A percentile compares a stretch with the other conserved stretches of the same genome.
Evolutionary conservation across 1,139 yeast species (phyloP).

Genomic region (Yamadazyma membranifaciens): DNA sequence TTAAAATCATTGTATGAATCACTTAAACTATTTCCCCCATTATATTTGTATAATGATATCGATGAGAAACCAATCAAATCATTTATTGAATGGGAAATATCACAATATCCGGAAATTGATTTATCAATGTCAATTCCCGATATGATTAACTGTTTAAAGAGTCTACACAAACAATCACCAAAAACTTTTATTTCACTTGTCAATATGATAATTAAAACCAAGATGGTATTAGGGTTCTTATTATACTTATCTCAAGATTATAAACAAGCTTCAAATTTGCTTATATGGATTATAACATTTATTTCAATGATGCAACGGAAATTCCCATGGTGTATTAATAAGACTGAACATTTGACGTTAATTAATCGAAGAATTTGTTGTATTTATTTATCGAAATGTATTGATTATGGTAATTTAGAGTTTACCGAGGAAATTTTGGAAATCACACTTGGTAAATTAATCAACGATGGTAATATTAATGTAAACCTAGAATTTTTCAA

Average conservation of each 20-base stretch:
- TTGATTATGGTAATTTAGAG: constrained; percentile 14
- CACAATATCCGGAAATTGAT: constrained; percentile 14
- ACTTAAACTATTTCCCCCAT: constrained; percentile 21
- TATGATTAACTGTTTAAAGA: constrained; percentile 14
- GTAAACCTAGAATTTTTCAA: constrained; percentile 16
- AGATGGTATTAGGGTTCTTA: constrained; percentile 14
- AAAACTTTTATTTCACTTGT: constrained; percentile 7
- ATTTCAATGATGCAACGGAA: constrained; percentile 10
- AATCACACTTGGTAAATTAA: constrained; percentile 9
- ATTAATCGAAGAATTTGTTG: constrained; percentile 14
- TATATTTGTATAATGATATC: constrained; percentile 17
- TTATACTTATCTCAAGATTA: constrained; percentile 11
- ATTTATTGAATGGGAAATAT: constrained; percentile 14
- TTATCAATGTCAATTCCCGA: constrained; percentile 13
- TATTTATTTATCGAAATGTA: constrained; percentile 16
- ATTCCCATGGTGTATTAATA: constrained; percentile 10
- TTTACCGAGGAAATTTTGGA: constrained; percentile 14
- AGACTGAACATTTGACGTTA: constrained; percentile 15
- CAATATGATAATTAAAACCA: constrained; percentile 8
- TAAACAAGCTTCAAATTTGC: constrained; percentile 12
- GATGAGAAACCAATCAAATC: constrained; percentile 6
- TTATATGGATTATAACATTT: constrained; percentile 23
- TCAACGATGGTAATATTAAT: constrained; percentile 12
- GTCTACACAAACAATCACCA: constrained; percentile 11
- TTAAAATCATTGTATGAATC: constrained; percentile 15